Evolutionary conservation across 2,329 filamentous ascomycete genomes (phyloP).

Genomic region (Huntiella abstrusa): DNA sequence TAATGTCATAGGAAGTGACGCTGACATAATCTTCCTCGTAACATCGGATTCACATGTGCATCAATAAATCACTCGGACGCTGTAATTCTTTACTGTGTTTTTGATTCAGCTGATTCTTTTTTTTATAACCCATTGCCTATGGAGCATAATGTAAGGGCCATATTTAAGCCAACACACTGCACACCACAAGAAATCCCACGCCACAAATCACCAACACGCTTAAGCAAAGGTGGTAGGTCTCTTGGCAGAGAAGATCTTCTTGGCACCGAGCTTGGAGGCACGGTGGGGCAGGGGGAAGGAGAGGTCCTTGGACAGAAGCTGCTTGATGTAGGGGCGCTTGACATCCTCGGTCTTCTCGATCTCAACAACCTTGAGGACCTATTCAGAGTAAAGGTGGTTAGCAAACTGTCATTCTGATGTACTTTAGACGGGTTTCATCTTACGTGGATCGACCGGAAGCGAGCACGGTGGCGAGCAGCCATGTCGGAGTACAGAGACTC

Average conservation of each 20-base stretch:
- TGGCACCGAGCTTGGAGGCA: conserved; percentile 59
- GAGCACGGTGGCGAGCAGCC: conserved; percentile 89
- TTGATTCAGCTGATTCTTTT: conserved; percentile 12
- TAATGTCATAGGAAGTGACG: not conserved
- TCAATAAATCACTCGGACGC: not conserved
- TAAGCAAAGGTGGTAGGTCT: conserved; percentile 97
- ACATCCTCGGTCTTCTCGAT: conserved; percentile 85
- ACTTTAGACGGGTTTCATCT: conserved; percentile 21
- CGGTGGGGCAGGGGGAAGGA: conserved; percentile 99
- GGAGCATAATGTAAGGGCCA: conserved; percentile 34
- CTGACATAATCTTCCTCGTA: not conserved
- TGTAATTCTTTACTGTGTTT: conserved; percentile 10
- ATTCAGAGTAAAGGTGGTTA: not conserved
- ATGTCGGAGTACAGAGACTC: conserved; percentile 98
- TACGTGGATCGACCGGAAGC: conserved; percentile 98
- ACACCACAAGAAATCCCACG: conserved; percentile 38
- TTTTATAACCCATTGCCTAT: conserved; percentile 12
- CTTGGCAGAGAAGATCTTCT: conserved; percentile 84
- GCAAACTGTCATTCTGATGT: not conserved
- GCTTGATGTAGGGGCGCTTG: conserved; percentile 98
- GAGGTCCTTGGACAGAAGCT: conserved; percentile 86
- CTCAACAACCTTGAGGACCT: conserved; percentile 98
- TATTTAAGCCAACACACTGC: conserved; percentile 39
- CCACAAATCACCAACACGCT: conserved; percentile 32
- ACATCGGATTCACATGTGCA: not conserved